A percentile compares a stretch with the other conserved stretches of the same genome.
Conservation (phyloP, 345 rosid genomes). For the Eutrema yunnanense region DNA sequence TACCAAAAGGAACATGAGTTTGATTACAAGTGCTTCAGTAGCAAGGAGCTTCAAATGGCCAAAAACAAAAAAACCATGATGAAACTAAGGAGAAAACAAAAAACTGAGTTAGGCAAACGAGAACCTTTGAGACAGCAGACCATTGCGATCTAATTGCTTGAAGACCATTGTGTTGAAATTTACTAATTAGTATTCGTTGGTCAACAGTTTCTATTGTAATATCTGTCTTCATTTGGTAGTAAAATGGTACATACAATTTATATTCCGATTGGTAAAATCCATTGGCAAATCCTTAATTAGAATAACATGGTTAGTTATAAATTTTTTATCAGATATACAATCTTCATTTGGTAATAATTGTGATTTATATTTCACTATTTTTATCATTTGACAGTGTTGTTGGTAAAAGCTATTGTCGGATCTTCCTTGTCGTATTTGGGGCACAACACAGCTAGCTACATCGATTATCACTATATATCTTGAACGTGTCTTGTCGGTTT, state of each 20-base stretch:
- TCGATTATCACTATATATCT: background rate
- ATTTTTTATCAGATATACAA: background rate
- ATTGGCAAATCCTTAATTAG: background rate
- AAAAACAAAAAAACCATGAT: too few species aligned
- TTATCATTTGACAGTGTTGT: background rate
- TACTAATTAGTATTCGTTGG: background rate
- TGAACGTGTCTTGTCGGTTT: conserved; percentile 9
- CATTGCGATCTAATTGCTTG: too few species aligned
- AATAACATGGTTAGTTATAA: background rate
- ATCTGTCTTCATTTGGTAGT: background rate
- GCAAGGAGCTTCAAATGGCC: too few species aligned
- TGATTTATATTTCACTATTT: background rate
- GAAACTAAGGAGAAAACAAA: too few species aligned
- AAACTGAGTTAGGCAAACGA: too few species aligned
- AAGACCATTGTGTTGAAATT: conserved; percentile 1
- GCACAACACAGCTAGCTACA: background rate
- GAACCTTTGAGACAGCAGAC: too few species aligned
- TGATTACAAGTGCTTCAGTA: too few species aligned
- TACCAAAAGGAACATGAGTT: too few species aligned
- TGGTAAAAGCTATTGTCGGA: background rate
- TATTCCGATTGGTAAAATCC: background rate
- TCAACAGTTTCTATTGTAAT: background rate
- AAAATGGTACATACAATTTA: background rate
- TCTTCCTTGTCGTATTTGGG: background rate
- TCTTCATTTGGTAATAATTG: background rate